These are phyloP conservation scores for Hibiscus tridactylites DNA, from an alignment of 345 rosid species.

Conservation along the genomic window DNA sequence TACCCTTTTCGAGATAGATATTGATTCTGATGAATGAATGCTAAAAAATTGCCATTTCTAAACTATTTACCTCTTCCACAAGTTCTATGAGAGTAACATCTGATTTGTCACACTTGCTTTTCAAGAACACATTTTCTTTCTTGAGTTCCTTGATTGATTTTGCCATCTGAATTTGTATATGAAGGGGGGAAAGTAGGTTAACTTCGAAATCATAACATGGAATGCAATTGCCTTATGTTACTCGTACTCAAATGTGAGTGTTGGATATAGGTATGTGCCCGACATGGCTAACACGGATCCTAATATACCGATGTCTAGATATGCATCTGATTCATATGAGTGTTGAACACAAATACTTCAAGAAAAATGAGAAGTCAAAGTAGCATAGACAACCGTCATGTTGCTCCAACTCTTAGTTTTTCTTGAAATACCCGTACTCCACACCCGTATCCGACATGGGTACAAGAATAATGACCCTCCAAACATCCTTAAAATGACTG, in stretches of 20 bases:
- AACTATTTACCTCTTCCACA: conserved; percentile 76
- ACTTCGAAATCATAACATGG: not conserved
- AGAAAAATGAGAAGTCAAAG: not conserved
- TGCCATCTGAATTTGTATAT: conserved; percentile 46
- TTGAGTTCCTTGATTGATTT: conserved; percentile 81
- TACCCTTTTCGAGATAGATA: not conserved
- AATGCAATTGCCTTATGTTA: not conserved
- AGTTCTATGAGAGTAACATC: conserved; percentile 70
- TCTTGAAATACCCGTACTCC: too few species aligned
- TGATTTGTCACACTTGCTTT: conserved; percentile 78
- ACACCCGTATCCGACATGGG: too few species aligned
- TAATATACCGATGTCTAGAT: not conserved
- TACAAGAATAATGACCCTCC: not conserved
- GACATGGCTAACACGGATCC: not conserved
- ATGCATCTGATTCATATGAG: not conserved
- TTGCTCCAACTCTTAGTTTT: too few species aligned
- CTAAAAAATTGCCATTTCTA: not conserved
- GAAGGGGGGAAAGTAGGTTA: not conserved
- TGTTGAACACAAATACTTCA: not conserved
- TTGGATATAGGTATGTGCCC: not conserved
- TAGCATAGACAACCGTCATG: not conserved
- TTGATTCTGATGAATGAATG: not conserved
- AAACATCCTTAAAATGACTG: not conserved
- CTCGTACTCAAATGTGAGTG: not conserved
- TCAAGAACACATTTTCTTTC: conserved; percentile 79